Percentiles rank a stretch among this genome's conserved stretches.
Evolutionary conservation across 495 filamentous ascomycete genomes (phyloP).

Genomic region (Neurospora sp.): DNA sequence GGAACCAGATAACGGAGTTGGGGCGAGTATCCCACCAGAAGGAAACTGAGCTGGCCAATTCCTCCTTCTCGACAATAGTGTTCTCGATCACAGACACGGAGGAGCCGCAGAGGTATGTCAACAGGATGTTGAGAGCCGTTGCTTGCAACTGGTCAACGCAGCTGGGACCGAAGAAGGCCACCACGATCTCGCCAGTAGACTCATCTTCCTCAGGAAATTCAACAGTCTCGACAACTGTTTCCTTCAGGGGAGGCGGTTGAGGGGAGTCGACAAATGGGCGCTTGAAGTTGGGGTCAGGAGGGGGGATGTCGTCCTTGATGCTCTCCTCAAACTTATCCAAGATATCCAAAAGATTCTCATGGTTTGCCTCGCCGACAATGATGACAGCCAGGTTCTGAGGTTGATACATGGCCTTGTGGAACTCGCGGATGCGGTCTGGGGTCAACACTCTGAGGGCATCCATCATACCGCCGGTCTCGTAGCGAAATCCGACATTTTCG

Average conservation of each 20-base stretch:
- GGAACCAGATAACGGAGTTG: conserved; percentile 73
- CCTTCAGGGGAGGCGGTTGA: conserved; percentile 56
- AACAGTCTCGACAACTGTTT: conserved; percentile 63
- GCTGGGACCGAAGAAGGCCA: conserved; percentile 77
- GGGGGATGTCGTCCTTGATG: conserved; percentile 71
- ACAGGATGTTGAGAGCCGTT: conserved; percentile 63
- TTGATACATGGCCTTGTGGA: conserved; percentile 96
- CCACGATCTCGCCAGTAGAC: conserved; percentile 71
- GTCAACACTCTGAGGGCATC: conserved; percentile 76
- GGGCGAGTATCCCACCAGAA: conserved; percentile 68
- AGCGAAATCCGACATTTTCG: conserved; percentile 81
- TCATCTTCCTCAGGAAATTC: conserved; percentile 98
- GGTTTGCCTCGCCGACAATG: conserved; percentile 81
- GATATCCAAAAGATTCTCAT: conserved; percentile 65
- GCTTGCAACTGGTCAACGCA: conserved; percentile 53
- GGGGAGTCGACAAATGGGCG: conserved; percentile 83
- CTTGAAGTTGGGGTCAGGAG: conserved; percentile 64
- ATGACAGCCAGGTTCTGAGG: conserved; percentile 90
- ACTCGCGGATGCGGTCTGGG: conserved; percentile 78
- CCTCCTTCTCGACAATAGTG: conserved; percentile 84
- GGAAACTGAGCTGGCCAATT: conserved; percentile 73
- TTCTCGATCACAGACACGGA: conserved; percentile 89
- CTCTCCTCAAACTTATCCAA: conserved; percentile 82
- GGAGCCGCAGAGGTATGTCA: conserved; percentile 82
- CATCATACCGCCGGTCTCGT: conserved; percentile 97